Evolutionary conservation across 1,284 basidiomycete genomes (phyloP).

Genomic region (Moesziomyces globuligerus): DNA sequence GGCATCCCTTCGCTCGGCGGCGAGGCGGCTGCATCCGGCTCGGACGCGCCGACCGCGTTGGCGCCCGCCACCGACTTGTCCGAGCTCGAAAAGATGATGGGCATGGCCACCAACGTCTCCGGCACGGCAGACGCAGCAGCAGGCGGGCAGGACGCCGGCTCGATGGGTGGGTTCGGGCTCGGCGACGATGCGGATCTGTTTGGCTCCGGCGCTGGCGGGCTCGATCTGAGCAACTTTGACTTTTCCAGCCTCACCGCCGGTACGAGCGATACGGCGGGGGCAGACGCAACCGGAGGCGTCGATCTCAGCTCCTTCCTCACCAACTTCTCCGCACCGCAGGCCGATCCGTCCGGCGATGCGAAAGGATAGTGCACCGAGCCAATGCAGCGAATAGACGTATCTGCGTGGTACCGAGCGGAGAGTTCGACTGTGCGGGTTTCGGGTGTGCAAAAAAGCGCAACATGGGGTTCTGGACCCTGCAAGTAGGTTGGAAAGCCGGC

Average conservation of each 20-base stretch:
- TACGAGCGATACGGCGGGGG: constrained; percentile 59
- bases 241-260: constrained; percentile 38
- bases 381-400: constrained; percentile 55
- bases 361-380: constrained; percentile 48
- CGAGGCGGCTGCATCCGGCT: no score
- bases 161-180: constrained; percentile 19
- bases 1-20: constrained; percentile 17
- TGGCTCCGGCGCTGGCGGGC: constrained; percentile 12
- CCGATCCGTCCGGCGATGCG: no score
- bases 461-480: no score
- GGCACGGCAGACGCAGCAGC: neutral
- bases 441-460: neutral
- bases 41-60: constrained; percentile 2
- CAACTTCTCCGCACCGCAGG: constrained; percentile 66
- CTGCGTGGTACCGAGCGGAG: no score
- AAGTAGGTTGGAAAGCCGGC: no score
- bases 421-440: no score
- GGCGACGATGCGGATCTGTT: constrained; percentile 27
- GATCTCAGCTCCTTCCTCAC: constrained; percentile 63
- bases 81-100: constrained; percentile 47
- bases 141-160: constrained; percentile 9
- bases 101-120: constrained; percentile 20
- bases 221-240: constrained; percentile 47
- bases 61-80: constrained; percentile 19
- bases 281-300: constrained; percentile 64